Conservation (phyloP, 2,329 filamentous ascomycete genomes). For the Myriosclerotinia curreyana region DNA sequence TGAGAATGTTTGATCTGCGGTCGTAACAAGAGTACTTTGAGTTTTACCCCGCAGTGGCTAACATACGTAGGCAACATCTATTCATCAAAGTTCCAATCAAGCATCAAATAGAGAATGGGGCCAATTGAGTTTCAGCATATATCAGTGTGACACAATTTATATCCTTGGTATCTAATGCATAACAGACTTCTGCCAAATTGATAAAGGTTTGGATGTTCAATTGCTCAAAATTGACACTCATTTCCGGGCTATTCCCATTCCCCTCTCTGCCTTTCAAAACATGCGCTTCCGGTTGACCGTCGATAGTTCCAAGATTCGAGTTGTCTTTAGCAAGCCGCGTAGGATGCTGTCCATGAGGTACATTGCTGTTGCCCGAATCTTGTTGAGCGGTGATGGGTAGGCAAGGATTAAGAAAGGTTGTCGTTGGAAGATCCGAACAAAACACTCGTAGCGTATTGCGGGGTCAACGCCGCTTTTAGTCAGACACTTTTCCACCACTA, state of each 20-base stretch:
- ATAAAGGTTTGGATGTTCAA: not conserved
- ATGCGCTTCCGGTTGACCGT: not conserved
- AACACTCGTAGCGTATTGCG: conserved; percentile 13
- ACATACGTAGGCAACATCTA: not conserved
- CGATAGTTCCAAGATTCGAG: not conserved
- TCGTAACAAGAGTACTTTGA: not conserved
- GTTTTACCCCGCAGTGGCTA: conserved; percentile 10
- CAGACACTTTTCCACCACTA: conserved; percentile 11
- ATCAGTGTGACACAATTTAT: not conserved
- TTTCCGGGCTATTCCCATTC: not conserved
- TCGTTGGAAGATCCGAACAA: not conserved
- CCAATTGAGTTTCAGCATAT: not conserved
- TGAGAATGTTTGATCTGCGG: conserved; percentile 5
- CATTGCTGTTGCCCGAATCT: not conserved
- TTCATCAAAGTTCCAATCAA: conserved; percentile 6
- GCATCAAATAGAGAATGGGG: too few relatives aligned
- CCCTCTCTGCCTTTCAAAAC: not conserved
- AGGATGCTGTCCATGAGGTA: not conserved
- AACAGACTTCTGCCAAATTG: conserved; percentile 1
- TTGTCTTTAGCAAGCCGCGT: not conserved
- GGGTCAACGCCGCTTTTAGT: conserved; percentile 24
- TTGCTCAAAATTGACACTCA: not conserved
- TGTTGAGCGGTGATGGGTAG: not conserved
- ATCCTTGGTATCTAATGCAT: not conserved
- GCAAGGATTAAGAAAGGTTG: not conserved